Percentiles rank a stretch among this genome's conserved stretches.
Evolutionary conservation across 495 filamentous ascomycete species (phyloP).

Genomic region (Penicillium coffeae): DNA sequence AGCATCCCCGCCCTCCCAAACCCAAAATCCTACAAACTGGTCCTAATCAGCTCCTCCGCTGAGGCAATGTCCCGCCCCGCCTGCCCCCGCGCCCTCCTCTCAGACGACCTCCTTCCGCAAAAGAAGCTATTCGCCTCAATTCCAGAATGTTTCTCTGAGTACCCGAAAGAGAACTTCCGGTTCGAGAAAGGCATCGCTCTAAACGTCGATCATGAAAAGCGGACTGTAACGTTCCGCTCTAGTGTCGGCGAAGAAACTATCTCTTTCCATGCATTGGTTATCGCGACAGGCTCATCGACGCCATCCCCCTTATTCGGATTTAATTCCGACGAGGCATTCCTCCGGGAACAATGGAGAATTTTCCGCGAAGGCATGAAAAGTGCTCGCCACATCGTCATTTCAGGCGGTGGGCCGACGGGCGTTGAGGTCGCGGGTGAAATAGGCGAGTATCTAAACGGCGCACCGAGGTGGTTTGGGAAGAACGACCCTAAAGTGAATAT

Average conservation of each 20-base stretch:
- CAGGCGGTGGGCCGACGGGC: conserved; percentile 36
- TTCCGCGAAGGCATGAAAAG: conserved; percentile 38
- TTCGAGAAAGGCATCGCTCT: conserved; percentile 39
- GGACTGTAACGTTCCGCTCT: conserved; percentile 24
- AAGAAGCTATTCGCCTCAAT: conserved; percentile 48
- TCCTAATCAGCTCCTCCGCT: conserved; percentile 42
- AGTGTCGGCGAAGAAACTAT: conserved; percentile 12
- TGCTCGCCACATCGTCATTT: conserved; percentile 43
- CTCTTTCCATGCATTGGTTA: conserved; percentile 40
- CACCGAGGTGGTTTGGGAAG: conserved; percentile 25
- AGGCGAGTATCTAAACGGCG: conserved; percentile 46
- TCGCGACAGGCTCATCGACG: conserved; percentile 38
- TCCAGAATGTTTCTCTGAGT: conserved; percentile 35
- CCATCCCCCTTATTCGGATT: conserved; percentile 28
- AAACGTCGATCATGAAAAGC: conserved; percentile 25
- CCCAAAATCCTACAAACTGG: conserved; percentile 24
- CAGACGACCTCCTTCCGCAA: conserved; percentile 40
- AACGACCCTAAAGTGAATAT: conserved; percentile 37
- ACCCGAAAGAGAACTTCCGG: conserved; percentile 25
- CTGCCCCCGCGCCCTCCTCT: conserved; percentile 43
- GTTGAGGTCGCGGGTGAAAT: conserved; percentile 53
- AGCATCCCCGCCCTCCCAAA: conserved; percentile 37
- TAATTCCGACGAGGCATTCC: conserved; percentile 1
- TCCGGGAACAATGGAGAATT: conserved; percentile 22
- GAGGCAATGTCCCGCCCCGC: conserved; percentile 44